These are phyloP conservation scores for Monilinia aucupariae DNA, from an alignment of 2,329 filamentous ascomycete genomes.

Conservation along the genomic window DNA sequence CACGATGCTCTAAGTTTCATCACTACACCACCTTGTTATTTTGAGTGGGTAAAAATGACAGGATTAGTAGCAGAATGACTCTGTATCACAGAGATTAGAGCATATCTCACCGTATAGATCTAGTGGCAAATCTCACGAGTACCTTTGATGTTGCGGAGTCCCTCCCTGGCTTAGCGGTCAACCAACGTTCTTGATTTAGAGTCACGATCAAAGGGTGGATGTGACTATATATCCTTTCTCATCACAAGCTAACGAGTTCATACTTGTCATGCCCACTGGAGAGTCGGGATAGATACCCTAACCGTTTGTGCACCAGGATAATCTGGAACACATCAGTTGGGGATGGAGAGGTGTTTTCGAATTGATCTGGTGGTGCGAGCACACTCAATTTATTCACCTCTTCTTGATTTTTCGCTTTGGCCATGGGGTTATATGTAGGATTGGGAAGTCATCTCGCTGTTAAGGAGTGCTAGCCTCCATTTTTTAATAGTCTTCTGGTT, in stretches of 20 bases:
- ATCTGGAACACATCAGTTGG: background rate
- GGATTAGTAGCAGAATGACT: too few species aligned
- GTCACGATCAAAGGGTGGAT: background rate
- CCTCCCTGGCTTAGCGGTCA: background rate
- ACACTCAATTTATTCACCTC: constrained; percentile 9
- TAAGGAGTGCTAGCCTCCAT: background rate
- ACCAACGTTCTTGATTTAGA: background rate
- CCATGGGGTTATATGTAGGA: background rate
- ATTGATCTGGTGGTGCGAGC: constrained; percentile 12
- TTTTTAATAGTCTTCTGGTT: background rate
- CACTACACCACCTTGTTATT: too few species aligned
- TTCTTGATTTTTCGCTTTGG: background rate
- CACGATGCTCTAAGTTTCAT: background rate
- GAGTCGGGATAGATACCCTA: background rate
- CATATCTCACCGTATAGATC: too few species aligned
- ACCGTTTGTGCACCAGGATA: background rate
- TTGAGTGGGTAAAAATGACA: too few species aligned
- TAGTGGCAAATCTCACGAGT: background rate
- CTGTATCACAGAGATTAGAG: too few species aligned
- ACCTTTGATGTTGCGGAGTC: too few species aligned
- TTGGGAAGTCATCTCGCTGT: background rate
- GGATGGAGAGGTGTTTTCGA: constrained; percentile 2
- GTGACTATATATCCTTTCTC: background rate
- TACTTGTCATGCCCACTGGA: background rate
- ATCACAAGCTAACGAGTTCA: background rate